These are phyloP conservation scores for Sarcodon aspratus DNA, from an alignment of 768 basidiomycete species.

Conservation along the genomic window DNA sequence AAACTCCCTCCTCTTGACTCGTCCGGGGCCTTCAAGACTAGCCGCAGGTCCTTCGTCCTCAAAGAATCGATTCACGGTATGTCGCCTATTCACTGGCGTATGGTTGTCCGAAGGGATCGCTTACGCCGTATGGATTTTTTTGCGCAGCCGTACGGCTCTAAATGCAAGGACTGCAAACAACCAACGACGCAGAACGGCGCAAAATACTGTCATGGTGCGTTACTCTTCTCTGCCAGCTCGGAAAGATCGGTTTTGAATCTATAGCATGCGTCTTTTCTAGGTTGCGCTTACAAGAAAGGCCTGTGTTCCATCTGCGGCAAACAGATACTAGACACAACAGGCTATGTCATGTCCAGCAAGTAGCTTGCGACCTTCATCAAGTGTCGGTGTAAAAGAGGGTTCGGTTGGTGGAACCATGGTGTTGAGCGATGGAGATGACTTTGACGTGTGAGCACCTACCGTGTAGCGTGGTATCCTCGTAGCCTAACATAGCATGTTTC, in stretches of 20 bases:
- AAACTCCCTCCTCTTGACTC: conserved; percentile 61
- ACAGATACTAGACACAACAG: conserved; percentile 71
- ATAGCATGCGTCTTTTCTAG: conserved; percentile 22
- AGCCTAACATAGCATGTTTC: no score
- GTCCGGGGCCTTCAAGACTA: conserved; percentile 25
- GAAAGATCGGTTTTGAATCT: background rate
- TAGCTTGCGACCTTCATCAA: conserved; percentile 18
- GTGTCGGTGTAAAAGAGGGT: no score
- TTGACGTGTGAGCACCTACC: no score
- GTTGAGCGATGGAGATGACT: no score
- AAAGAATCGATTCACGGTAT: conserved; percentile 69
- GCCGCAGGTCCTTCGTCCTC: conserved; percentile 20
- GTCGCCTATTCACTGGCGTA: conserved; percentile 9
- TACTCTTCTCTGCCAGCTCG: conserved; percentile 1
- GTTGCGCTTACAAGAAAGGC: conserved; percentile 83
- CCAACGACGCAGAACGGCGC: conserved; percentile 76
- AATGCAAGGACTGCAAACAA: conserved; percentile 84
- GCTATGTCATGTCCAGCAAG: conserved; percentile 81
- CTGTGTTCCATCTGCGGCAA: conserved; percentile 84
- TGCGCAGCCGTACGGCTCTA: conserved; percentile 68
- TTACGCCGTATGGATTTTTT: background rate
- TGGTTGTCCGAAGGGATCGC: background rate
- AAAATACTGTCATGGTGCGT: conserved; percentile 80
- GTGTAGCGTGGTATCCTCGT: no score
- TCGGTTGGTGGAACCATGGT: no score